Percentiles rank a stretch among this genome's conserved stretches.
phyloP scores from a whole-genome alignment of 2,329 filamentous ascomycete species.

The Clonostachys chloroleuca region DNA sequence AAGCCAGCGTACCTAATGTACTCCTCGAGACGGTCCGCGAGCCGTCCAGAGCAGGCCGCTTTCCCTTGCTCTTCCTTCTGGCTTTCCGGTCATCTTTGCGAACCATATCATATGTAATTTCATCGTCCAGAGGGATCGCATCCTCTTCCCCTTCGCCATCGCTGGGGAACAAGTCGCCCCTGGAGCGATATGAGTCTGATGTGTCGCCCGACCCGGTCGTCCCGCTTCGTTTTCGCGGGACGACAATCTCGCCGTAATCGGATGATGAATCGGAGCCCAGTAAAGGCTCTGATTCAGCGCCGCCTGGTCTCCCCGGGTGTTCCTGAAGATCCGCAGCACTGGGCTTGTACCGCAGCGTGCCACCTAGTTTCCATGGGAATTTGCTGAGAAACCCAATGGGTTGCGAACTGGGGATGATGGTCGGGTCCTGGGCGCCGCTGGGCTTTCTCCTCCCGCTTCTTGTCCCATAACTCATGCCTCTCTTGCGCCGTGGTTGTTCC shows the following conservation, averaged over 20 bases:
- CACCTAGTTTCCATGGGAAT: constrained; percentile 80
- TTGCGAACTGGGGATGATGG: constrained; percentile 83
- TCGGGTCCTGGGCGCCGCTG: constrained; percentile 61
- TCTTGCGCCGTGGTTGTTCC: constrained; percentile 66
- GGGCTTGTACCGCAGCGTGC: constrained; percentile 80
- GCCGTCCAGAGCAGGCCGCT: constrained; percentile 34
- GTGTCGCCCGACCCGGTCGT: constrained; percentile 79
- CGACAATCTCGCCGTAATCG: constrained; percentile 18
- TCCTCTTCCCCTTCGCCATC: constrained; percentile 85
- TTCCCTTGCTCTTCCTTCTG: constrained; percentile 57
- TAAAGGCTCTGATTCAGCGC: constrained; percentile 65
- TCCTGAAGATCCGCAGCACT: constrained; percentile 89
- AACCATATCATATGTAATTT: constrained; percentile 81
- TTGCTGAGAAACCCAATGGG: constrained; percentile 80
- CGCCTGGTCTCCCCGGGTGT: constrained; percentile 58
- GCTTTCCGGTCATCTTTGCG: constrained; percentile 63
- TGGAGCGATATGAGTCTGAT: constrained; percentile 78
- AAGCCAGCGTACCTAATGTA: constrained; percentile 43
- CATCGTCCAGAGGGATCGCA: constrained; percentile 86
- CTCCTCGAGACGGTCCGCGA: constrained; percentile 54
- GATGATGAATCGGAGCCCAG: constrained; percentile 36
- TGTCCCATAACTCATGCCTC: constrained; percentile 88
- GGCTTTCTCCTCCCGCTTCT: constrained; percentile 46
- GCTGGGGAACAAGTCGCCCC: constrained; percentile 87
- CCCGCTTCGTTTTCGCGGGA: constrained; percentile 59